Percentiles rank a stretch among this genome's conserved stretches.
phyloP scores from a whole-genome alignment of 1,284 basidiomycete species.

The Boletus subluridellus region DNA sequence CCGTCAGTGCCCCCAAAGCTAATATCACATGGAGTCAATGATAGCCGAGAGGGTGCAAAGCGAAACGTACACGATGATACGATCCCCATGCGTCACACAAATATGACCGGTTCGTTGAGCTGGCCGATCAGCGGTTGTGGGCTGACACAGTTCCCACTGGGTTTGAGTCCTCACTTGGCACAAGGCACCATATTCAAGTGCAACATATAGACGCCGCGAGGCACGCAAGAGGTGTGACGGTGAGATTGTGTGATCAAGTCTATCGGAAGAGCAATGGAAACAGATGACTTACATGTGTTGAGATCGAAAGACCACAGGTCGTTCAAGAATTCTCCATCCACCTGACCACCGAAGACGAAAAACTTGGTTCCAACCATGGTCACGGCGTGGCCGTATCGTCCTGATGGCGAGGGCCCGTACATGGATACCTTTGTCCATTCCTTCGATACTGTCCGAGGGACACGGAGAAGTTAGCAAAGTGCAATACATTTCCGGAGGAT shows the following conservation, averaged over 20 bases:
- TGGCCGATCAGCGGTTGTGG: constrained; percentile 63
- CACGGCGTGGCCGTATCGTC: constrained; percentile 95
- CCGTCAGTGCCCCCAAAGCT: constrained; percentile 99
- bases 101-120: constrained; percentile 92
- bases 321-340: constrained; percentile 93
- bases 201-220: background rate
- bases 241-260: constrained; percentile 8
- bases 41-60: constrained; percentile 2
- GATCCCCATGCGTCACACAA: constrained; percentile 81
- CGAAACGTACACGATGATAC: constrained; percentile 73
- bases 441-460: constrained; percentile 58
- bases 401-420: constrained; percentile 72
- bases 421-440: constrained; percentile 93
- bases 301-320: constrained; percentile 98
- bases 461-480: constrained; percentile 5
- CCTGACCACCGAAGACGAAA: constrained; percentile 95
- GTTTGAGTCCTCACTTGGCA: constrained; percentile 60
- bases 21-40: constrained; percentile 18
- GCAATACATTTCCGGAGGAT: background rate
- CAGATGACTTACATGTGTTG: constrained; percentile 69
- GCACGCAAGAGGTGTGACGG: constrained; percentile 3
- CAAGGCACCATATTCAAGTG: constrained; percentile 3
- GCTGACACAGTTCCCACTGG: constrained; percentile 77
- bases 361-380: constrained; percentile 91
- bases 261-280: background rate